Base-by-base conservation (phyloP, 2,329 filamentous ascomycete species). In the Penicillium sp. region DNA sequence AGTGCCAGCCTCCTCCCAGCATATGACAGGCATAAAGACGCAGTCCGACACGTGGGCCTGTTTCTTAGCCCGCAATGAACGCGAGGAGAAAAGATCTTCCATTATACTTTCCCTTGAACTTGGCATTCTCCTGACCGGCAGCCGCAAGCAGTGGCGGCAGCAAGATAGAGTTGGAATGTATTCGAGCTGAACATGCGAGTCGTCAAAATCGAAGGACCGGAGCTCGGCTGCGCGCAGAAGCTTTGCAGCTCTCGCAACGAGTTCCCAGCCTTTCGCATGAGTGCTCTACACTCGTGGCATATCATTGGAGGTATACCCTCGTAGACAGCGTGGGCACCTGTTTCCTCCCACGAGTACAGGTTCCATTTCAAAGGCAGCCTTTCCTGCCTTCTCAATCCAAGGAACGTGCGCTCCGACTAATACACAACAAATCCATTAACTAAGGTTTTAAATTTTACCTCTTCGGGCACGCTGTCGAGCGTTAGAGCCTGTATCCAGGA, bases 161-260 rank as follows among this genome's bases (percentile, higher is more conserved):
- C 5, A 80, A 35, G 37, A 80, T 69, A 5, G 69, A 66, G 41
- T 72, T 73, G 1, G 71, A 75, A 63, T 81, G 78, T 2, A 80
- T 57, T 0, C 78, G 79, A 1, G 78, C 78, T 31, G 65, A 65
- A 63, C 69, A 61, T 82, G 79, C 57, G 70, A 81, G 60, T 81
- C 79, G 59, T 81, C 78, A 1, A 82, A 63, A 60, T 81, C 79
- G 38, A 76, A 76, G 1, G 71, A 77, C 64, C 82, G 79, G 54
- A 81, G 77, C 58, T 78, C 78, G 1, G 77, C 20, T 71, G 17
- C 75, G 61, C 82, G 82, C 6, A 82, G 59, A 0, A 81, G 58
- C 0, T 77, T 74, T 0, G 79, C 79, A 3, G 75, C 62, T 5
- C 81, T 61, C 1, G 77, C 74, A 2, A 69, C 69, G 1, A 77